phyloP scores from a whole-genome alignment of 2,329 filamentous ascomycete genomes.

The Fusarium lyarnte region DNA sequence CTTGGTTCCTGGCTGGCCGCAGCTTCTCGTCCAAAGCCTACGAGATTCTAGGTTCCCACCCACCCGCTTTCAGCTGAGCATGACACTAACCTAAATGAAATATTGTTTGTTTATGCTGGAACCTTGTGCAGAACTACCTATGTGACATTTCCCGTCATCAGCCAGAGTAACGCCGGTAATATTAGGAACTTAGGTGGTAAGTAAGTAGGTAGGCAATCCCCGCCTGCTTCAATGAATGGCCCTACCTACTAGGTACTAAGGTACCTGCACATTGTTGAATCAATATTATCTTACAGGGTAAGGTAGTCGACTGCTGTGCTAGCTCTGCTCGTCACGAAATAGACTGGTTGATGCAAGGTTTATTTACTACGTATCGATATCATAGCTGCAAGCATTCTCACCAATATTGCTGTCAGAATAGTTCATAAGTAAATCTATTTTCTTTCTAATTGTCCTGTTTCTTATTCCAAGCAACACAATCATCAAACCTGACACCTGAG shows the following conservation, averaged over 20 bases:
- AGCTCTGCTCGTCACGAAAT: not conserved
- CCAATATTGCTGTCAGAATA: not conserved
- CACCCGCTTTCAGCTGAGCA: not conserved
- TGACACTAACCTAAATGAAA: not conserved
- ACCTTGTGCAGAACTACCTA: not conserved
- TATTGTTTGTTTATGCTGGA: not conserved
- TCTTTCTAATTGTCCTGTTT: slow-evolving; percentile 47
- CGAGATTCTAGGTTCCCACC: slow-evolving; percentile 2
- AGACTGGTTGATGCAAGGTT: not conserved
- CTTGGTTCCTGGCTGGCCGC: slow-evolving; percentile 14
- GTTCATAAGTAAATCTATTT: slow-evolving; percentile 1
- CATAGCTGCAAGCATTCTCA: not conserved
- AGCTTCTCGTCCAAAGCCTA: not conserved
- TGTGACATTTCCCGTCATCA: not conserved
- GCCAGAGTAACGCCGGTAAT: not conserved
- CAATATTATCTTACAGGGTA: not conserved
- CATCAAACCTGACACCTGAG: slow-evolving; percentile 83
- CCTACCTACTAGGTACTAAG: no score
- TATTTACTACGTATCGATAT: not conserved
- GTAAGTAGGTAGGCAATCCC: no score
- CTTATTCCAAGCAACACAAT: slow-evolving; percentile 89
- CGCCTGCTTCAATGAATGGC: not conserved
- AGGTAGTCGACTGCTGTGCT: not conserved
- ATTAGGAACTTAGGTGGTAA: not conserved
- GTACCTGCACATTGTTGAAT: not conserved